A percentile compares a stretch with the other conserved stretches of the same genome.
Evolutionary conservation across 805 yeast genomes (phyloP).

Genomic region (Blastobotrys chiropterorum): DNA sequence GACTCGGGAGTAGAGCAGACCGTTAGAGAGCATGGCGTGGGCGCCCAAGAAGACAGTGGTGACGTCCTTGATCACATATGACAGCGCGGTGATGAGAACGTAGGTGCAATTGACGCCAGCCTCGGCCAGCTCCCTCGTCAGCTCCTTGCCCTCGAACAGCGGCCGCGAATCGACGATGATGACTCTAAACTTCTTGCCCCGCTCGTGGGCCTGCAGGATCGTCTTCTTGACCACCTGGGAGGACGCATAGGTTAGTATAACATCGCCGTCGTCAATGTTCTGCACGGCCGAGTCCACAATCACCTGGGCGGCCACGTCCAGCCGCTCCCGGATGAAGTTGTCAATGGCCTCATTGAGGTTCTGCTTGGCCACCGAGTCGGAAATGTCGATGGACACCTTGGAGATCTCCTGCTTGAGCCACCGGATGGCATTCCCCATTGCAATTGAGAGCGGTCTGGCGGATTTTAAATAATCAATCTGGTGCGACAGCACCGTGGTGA

Average conservation of each 20-base stretch:
- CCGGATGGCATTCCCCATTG: conserved; percentile 97
- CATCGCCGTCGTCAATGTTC: conserved; percentile 70
- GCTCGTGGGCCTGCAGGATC: conserved; percentile 56
- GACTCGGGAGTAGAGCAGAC: conserved; percentile 84
- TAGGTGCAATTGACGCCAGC: conserved; percentile 70
- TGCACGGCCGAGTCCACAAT: conserved; percentile 74
- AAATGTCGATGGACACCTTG: conserved; percentile 63
- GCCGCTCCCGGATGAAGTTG: conserved; percentile 74
- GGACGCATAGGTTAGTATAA: conserved; percentile 81
- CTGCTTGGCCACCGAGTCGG: conserved; percentile 60
- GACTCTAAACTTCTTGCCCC: conserved; percentile 62
- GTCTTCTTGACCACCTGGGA: conserved; percentile 76
- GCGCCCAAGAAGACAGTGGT: conserved; percentile 93
- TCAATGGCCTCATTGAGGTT: conserved; percentile 63
- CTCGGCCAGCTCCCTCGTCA: conserved; percentile 58
- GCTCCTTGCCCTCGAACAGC: conserved; percentile 80
- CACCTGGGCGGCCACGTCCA: conserved; percentile 74
- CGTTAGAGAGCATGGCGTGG: conserved; percentile 94
- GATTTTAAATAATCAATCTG: conserved; percentile 90
- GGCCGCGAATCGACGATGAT: conserved; percentile 92
- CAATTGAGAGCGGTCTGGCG: conserved; percentile 83
- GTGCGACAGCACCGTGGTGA: conserved; percentile 79
- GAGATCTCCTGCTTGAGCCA: conserved; percentile 96
- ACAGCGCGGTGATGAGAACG: conserved; percentile 69
- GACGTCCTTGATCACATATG: conserved; percentile 77